Base-by-base conservation (phyloP, 1,284 basidiomycete genomes). In the Puccinia horiana region DNA sequence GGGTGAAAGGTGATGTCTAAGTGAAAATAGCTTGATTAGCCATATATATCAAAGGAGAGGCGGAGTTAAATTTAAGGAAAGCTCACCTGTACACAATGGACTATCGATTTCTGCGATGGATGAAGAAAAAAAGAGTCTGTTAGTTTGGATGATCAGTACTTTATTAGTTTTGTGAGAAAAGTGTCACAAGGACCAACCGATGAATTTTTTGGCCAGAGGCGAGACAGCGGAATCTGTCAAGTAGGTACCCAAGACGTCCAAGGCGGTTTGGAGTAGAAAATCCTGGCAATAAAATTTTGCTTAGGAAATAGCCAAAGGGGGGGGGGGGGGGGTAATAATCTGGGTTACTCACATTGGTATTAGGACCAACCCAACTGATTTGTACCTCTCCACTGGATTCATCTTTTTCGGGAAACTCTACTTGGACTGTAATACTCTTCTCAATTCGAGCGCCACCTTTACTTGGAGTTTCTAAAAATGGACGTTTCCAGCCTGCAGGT, bases 391-490 rank as follows among this genome's bases (percentile, higher is more conserved):
- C 96, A 84, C 94, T 90, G 82, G 93, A 95, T 89, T 99, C 97
- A 86, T 99, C 96, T 87, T 94, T 92, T 88, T 98, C 97, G n/a
- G 97, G 97, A 86, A 99, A 99, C 85, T 96, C 93, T 44, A 98
- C 91, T 0, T 90, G 89, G 82, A 92, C 90, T 83, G 90, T 91
- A 72, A 89, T 86, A 2, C 90, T 90, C 83, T 90, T 86, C 12
- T 89, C 81, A 37, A 94, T 90, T 8, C 90, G 89, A 4, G 90
- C 89, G 14, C 93, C 90, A 18, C 89, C 86, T 0, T 92, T 91
- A 83, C 93, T 95, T 0, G 91, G 85, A 0, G 96, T 96, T 88
- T 98, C 95, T 29, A 98, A 85, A 86, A 99, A 99, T 0, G 97
- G 97, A 18, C 96, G 91, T 85, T 93, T 94, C 96, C 96, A 99